Conservation (phyloP, 2,329 filamentous ascomycete species). For the Helicocarpus griseus region DNA sequence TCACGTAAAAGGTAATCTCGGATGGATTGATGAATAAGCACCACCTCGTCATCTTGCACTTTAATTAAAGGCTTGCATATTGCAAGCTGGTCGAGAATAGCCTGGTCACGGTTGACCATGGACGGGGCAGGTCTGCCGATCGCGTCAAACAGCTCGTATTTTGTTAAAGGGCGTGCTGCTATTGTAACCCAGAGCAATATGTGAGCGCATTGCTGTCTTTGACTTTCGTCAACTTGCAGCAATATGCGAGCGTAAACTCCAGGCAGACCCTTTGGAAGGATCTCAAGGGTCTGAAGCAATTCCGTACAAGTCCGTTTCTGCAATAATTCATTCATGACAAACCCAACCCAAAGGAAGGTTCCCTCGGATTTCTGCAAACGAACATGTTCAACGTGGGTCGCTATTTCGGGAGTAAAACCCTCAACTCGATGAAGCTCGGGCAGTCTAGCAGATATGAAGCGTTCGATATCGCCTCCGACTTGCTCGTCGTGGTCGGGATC, state of each 20-base stretch:
- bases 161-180: constrained; percentile 17
- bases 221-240: constrained; percentile 15
- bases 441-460: constrained; percentile 15
- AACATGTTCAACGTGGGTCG: constrained; percentile 11
- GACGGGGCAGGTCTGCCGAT: constrained; percentile 5
- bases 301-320: too few relatives aligned
- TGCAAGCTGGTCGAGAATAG: constrained; percentile 10
- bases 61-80: constrained; percentile 11
- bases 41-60: constrained; percentile 12
- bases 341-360: constrained; percentile 20
- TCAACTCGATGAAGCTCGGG: constrained; percentile 15
- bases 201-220: constrained; percentile 13
- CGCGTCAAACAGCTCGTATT: constrained; percentile 16
- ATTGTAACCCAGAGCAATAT: constrained; percentile 19
- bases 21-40: constrained; percentile 19
- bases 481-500: constrained; percentile 12
- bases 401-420: constrained; percentile 11
- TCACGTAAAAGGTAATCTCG: too few relatives aligned
- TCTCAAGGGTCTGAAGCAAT: constrained; percentile 12
- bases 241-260: constrained; percentile 16
- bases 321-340: constrained; percentile 15
- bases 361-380: constrained; percentile 17
- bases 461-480: constrained; percentile 13
- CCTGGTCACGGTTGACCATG: constrained; percentile 4
- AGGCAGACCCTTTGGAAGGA: constrained; percentile 18